Evolutionary conservation across 768 basidiomycete genomes (phyloP), one percentile per base, ranked within the genome.

Genomic region (Boletellus sp.): DNA sequence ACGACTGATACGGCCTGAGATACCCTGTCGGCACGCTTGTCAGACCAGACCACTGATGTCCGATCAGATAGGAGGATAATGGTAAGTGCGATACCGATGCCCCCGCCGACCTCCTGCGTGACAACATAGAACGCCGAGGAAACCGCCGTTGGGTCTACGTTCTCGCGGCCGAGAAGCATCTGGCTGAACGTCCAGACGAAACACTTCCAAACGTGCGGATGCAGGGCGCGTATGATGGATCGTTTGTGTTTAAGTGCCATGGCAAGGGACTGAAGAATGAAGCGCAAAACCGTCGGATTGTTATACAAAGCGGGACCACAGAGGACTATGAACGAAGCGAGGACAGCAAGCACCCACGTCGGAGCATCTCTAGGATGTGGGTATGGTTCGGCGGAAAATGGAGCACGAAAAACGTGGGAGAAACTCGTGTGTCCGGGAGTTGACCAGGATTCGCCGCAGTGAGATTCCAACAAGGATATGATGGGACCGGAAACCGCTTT

Each of bases 131-230:
- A 76, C 1, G 74, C 73, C 0, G 62, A 66, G 15, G 73, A 70
- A 34, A 62, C 66, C 1, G 55, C 56, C 3, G 64, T 59, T 15
- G 63, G 48, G 4, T 69, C 60, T 12, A 57, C 45, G 3, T 53
- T 47, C 15, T 55, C 58, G 12, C 54, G 19, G 31, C 22, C 33
- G 39, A 49, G 17, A 38, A 71, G 69, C 40, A 82, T 57, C 16
- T 70, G 72, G 17, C 73, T 64, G 50, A 77, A 82, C 2, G 76
- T 73, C 82, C 83, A 84, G 19, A 84, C 64, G 23, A 84, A 67
- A 45, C 77, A 73, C 45, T 68, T 71, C 82, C 82, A 85, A 19
- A 77, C 63, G 32, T 72, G 72, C 1, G 74, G 60, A 37, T 75
- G 72, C 8, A 80, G 63, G 16, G 65, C 59, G 12, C 67, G 69